A percentile compares a stretch with the other conserved stretches of the same genome.
Conservation (phyloP, 768 basidiomycete genomes). For the Pleurotus platypus region DNA sequence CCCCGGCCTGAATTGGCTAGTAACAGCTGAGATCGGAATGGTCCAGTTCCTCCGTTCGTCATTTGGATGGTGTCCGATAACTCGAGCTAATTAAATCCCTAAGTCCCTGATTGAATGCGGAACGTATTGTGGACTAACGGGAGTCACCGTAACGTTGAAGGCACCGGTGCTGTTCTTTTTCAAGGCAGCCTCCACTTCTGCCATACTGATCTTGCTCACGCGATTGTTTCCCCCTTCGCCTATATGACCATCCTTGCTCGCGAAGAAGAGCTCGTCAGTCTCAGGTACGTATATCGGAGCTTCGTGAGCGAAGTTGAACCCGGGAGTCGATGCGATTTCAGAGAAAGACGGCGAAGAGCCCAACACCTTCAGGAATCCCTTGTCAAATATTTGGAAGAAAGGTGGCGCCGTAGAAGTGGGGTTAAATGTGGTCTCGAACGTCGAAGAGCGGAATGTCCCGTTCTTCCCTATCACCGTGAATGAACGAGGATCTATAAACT, state of each 20-base stretch:
- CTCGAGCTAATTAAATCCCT: constrained; percentile 40
- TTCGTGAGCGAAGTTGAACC: constrained; percentile 75
- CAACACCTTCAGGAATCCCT: constrained; percentile 55
- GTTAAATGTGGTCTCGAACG: constrained; percentile 46
- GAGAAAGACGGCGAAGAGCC: constrained; percentile 56
- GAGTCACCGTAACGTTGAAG: constrained; percentile 47
- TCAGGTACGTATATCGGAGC: constrained; percentile 64
- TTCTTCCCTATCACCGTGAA: constrained; percentile 49
- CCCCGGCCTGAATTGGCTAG: constrained; percentile 67
- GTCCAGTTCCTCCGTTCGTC: constrained; percentile 71
- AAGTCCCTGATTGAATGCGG: not conserved
- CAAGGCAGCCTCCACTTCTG: constrained; percentile 47
- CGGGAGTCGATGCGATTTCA: constrained; percentile 54
- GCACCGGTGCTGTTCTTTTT: constrained; percentile 22
- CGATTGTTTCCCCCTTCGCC: constrained; percentile 65
- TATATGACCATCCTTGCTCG: constrained; percentile 60
- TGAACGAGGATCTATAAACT: constrained; percentile 49
- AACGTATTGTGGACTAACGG: constrained; percentile 22
- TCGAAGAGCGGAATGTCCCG: constrained; percentile 31
- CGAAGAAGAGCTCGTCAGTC: constrained; percentile 74
- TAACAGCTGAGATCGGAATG: constrained; percentile 53
- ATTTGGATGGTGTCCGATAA: constrained; percentile 59
- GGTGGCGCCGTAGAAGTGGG: constrained; percentile 55
- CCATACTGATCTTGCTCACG: constrained; percentile 59
- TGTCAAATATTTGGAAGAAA: constrained; percentile 51